phyloP scores from a whole-genome alignment of 306 rosid species.

The Pyrus betulifolia region DNA sequence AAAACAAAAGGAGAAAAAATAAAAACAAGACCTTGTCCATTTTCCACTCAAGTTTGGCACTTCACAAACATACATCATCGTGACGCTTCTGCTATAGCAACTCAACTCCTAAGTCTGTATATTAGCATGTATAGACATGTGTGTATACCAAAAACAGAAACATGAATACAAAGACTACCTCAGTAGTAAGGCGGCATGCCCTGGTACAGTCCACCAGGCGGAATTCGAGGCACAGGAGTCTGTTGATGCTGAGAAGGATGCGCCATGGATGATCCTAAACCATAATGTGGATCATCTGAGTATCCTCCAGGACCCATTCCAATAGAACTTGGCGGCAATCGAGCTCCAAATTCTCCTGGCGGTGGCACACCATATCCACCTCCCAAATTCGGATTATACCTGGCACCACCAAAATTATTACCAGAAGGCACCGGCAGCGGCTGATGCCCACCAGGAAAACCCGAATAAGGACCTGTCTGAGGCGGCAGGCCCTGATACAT shows the following conservation, averaged over 20 bases:
- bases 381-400: constrained; percentile 36
- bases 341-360: constrained; percentile 33
- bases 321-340: constrained; percentile 45
- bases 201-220: constrained; percentile 63
- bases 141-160: background rate
- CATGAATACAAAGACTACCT: constrained; percentile 24
- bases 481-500: constrained; percentile 30
- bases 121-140: background rate
- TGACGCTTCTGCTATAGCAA: background rate
- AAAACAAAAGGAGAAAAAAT: background rate
- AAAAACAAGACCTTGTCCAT: background rate
- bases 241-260: constrained; percentile 34
- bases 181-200: constrained; percentile 56
- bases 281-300: constrained; percentile 40
- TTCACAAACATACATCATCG: background rate
- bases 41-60: background rate
- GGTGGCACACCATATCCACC: constrained; percentile 31
- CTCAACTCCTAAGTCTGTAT: background rate
- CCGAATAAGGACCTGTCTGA: constrained; percentile 35
- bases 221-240: constrained; percentile 48
- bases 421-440: background rate
- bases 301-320: constrained; percentile 59
- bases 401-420: constrained; percentile 22
- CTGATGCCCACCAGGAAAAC: constrained; percentile 43
- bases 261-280: constrained; percentile 32